Evolutionary conservation across 352 stramenopile genomes (phyloP), one percentile per base, ranked within the genome.

Genomic region (Pythium myriotylum): DNA sequence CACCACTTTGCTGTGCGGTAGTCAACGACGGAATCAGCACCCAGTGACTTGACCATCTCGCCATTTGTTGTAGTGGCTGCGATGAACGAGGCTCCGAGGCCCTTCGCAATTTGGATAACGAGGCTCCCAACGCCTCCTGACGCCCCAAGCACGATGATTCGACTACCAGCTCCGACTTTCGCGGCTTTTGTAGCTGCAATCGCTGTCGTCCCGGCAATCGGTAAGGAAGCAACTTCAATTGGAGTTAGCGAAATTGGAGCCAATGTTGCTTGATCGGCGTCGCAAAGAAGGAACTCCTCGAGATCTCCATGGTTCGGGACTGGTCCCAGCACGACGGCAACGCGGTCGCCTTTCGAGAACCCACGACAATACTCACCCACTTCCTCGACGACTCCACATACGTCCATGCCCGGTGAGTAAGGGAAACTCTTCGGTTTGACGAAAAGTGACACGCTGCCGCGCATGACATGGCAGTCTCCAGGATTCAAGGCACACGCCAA

Each of bases 61-160:
- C 52, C 48, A 56, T 86, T 74, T 3, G 77, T 84, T 3, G 81
- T 81, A 7, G 83, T 90, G 19, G 73, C 69, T 1, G 76, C 83
- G 24, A 97, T 46, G 39, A 86, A 91, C 9, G 75, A 76, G 2
- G 84, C 85, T 33, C 82, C 74, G 4, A 48, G 33, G 4, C 61
- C 37, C 35, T 80, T 77, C 14, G 77, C 70, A 8, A 94, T 54
- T 73, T 97, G 89, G 43, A 90, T 67, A 8, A 88, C 54, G 45
- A 92, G 74, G 23, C 77, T 84, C 6, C 87, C 88, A 2, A 95
- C 77, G 23, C 88, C 89, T 49, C 89, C 89, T 13, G 79, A 84
- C 4, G 72, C 89, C 12, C 89, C 89, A 23, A 95, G 61, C 2
- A 96, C 77, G 7, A 96, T 54, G n/a, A 96, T 73, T 20, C 87